A percentile compares a stretch with the other conserved stretches of the same genome.
phyloP scores from a whole-genome alignment of 805 yeast genomes.

The Sugiyamaella marilandica region DNA sequence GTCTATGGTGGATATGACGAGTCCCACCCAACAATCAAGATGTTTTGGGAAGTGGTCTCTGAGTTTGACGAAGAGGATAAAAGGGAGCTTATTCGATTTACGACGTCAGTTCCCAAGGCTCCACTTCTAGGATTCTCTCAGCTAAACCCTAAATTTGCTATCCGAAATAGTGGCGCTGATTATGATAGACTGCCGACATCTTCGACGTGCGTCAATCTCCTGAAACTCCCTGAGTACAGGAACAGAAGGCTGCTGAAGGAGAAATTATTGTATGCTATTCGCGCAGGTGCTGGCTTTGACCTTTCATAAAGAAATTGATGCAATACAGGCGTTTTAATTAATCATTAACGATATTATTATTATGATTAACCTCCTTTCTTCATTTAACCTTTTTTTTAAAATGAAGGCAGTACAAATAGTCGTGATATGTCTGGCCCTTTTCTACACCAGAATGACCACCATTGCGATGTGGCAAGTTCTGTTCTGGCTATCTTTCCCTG shows the following conservation, averaged over 20 bases:
- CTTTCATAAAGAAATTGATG: conserved; percentile 41
- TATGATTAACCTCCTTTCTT: too few relatives aligned
- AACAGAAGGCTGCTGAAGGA: conserved; percentile 51
- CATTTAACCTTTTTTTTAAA: too few relatives aligned
- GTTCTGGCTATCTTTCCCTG: too few relatives aligned
- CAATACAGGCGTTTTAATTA: too few relatives aligned
- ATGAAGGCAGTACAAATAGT: too few relatives aligned
- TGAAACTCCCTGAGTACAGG: conserved; percentile 79
- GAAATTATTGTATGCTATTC: conserved; percentile 73
- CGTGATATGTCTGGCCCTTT: too few relatives aligned
- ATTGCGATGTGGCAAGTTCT: too few relatives aligned
- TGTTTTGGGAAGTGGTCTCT: conserved; percentile 71
- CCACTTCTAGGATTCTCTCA: conserved; percentile 83
- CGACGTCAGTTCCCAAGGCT: conserved; percentile 86
- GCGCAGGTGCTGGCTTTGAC: conserved; percentile 83
- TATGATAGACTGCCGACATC: conserved; percentile 75
- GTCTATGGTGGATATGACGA: conserved; percentile 48
- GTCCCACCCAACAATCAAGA: conserved; percentile 52
- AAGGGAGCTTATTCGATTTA: conserved; percentile 71
- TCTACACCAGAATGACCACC: too few relatives aligned
- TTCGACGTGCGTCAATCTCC: conserved; percentile 84
- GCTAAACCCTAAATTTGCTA: conserved; percentile 73
- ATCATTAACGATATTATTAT: too few relatives aligned
- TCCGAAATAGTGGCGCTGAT: conserved; percentile 59
- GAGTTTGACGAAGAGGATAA: conserved; percentile 64